phyloP scores from a whole-genome alignment of 805 yeast species.

The Yamadazyma ubonensis region DNA sequence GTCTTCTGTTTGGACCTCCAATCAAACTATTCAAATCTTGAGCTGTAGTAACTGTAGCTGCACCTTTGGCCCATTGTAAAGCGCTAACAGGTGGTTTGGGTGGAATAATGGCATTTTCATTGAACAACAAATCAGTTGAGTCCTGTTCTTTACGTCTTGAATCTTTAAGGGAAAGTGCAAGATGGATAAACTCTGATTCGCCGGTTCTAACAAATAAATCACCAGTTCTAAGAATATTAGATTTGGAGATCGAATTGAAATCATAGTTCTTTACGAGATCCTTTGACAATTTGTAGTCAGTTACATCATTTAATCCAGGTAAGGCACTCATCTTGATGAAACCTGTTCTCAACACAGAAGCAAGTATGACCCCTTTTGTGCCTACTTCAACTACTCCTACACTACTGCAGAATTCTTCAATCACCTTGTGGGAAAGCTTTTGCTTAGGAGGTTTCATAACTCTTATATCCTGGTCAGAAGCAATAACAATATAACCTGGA shows the following conservation, averaged over 20 bases:
- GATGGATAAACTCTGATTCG: slow-evolving; percentile 41
- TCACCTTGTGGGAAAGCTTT: slow-evolving; percentile 62
- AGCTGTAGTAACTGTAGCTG: slow-evolving; percentile 53
- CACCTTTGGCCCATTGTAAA: slow-evolving; percentile 83
- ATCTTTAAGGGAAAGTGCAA: slow-evolving; percentile 22
- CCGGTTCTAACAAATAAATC: slow-evolving; percentile 58
- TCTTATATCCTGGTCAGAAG: slow-evolving; percentile 60
- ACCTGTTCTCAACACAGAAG: slow-evolving; percentile 46
- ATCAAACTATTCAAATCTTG: slow-evolving; percentile 64
- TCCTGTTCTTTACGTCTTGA: slow-evolving; percentile 21
- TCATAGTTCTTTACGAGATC: slow-evolving; percentile 25
- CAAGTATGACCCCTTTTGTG: slow-evolving; percentile 47
- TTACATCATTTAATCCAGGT: slow-evolving; percentile 63
- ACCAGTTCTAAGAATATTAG: slow-evolving; percentile 48
- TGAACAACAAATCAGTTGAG: slow-evolving; percentile 60
- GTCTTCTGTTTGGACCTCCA: slow-evolving; percentile 72
- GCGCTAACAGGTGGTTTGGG: slow-evolving; percentile 78
- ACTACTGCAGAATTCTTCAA: slow-evolving; percentile 46
- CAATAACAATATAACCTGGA: slow-evolving; percentile 60
- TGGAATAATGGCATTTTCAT: slow-evolving; percentile 66
- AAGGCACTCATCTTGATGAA: slow-evolving; percentile 49
- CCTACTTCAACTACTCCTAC: slow-evolving; percentile 51
- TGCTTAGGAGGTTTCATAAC: slow-evolving; percentile 58
- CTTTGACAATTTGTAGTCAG: slow-evolving; percentile 39
- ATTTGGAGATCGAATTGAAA: slow-evolving; percentile 20